Conservation (phyloP, 805 yeast genomes). For the Candida qinlingensis region DNA sequence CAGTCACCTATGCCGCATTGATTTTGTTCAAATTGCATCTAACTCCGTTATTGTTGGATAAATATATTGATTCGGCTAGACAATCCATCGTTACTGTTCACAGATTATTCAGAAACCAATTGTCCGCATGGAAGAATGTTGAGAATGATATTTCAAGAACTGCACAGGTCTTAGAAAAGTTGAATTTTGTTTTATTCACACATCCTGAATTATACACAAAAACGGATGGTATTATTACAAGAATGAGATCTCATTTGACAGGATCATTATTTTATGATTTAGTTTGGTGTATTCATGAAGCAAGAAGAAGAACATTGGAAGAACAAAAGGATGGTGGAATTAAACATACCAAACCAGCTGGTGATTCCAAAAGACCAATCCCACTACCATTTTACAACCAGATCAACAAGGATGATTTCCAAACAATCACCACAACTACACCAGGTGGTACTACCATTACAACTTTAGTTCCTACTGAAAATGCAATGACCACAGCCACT, state of each 20-base stretch:
- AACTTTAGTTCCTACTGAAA: slow-evolving; percentile 80
- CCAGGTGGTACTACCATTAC: slow-evolving; percentile 92
- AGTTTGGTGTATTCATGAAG: slow-evolving; percentile 94
- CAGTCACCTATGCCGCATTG: slow-evolving; percentile 77
- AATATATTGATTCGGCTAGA: slow-evolving; percentile 80
- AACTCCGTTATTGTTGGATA: slow-evolving; percentile 60
- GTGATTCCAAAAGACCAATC: slow-evolving; percentile 22
- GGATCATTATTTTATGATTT: slow-evolving; percentile 88
- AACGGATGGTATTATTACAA: slow-evolving; percentile 68
- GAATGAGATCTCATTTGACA: slow-evolving; percentile 89
- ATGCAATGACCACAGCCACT: slow-evolving; percentile 60
- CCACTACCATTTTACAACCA: slow-evolving; percentile 91
- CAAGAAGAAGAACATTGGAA: slow-evolving; percentile 62
- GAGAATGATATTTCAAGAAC: slow-evolving; percentile 88
- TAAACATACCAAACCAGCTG: slow-evolving; percentile 27
- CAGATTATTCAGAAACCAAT: slow-evolving; percentile 77
- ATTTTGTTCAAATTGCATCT: slow-evolving; percentile 76
- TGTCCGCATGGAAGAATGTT: slow-evolving; percentile 82
- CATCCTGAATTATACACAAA: slow-evolving; percentile 79
- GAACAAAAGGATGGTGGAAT: slow-evolving; percentile 28
- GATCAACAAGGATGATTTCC: slow-evolving; percentile 83
- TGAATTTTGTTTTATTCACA: slow-evolving; percentile 80
- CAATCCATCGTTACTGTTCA: slow-evolving; percentile 93
- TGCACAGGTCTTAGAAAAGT: slow-evolving; percentile 83
- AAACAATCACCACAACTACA: slow-evolving; percentile 77